Evolutionary conservation across 2,329 filamentous ascomycete species (phyloP).

Genomic region (Calonectria henricotiae): DNA sequence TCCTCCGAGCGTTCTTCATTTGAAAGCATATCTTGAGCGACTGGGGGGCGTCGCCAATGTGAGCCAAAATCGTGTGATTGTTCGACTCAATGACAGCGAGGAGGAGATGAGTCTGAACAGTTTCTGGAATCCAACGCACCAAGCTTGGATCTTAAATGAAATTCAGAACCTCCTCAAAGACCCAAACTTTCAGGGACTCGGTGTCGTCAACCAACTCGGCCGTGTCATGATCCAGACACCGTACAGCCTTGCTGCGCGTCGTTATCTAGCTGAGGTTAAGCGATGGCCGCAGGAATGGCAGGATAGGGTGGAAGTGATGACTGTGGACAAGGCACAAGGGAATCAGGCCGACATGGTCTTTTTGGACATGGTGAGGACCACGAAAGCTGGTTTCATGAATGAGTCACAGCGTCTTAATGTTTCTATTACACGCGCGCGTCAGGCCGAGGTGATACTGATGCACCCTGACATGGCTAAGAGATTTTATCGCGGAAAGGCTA

Average conservation of each 20-base stretch:
- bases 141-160: conserved; percentile 58
- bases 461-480: conserved; percentile 57
- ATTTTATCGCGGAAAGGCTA: conserved; percentile 21
- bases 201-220: conserved; percentile 50
- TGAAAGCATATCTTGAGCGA: conserved; percentile 54
- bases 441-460: conserved; percentile 66
- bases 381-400: conserved; percentile 61
- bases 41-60: conserved; percentile 46
- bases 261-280: conserved; percentile 57
- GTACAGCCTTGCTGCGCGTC: conserved; percentile 59
- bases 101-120: conserved; percentile 56
- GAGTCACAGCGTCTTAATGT: conserved; percentile 65
- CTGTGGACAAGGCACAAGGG: conserved; percentile 65
- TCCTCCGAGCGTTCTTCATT: conserved; percentile 50
- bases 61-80: conserved; percentile 58
- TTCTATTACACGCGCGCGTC: conserved; percentile 63
- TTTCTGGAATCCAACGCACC: conserved; percentile 61
- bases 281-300: conserved; percentile 52
- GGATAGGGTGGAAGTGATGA: conserved; percentile 60
- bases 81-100: conserved; percentile 52
- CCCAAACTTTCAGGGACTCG: conserved; percentile 54
- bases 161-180: conserved; percentile 55
- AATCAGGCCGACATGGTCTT: conserved; percentile 67
- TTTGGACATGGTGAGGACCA: conserved; percentile 64
- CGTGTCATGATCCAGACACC: conserved; percentile 64